Conservation (phyloP, 2,329 filamentous ascomycete genomes). For the Thielaviopsis cerberus region DNA sequence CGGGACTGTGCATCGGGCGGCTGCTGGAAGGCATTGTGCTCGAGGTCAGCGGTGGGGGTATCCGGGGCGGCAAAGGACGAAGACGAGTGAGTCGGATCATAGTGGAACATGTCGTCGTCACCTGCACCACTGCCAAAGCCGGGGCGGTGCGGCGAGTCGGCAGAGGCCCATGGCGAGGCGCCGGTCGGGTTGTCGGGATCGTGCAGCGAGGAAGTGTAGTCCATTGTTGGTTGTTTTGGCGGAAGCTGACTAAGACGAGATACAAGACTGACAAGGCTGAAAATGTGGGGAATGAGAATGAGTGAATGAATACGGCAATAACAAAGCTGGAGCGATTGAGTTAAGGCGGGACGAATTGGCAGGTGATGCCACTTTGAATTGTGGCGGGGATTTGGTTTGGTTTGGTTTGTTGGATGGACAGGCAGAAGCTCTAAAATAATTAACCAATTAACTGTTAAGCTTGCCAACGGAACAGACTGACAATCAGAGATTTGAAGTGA, state of each 20-base stretch:
- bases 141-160: conserved; percentile 26
- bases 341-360: neutral
- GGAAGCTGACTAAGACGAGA: neutral
- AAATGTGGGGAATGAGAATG: neutral
- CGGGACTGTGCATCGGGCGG: neutral
- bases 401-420: no score
- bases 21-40: conserved; percentile 6
- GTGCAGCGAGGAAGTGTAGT: conserved; percentile 37
- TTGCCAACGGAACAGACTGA: no score
- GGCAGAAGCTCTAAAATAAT: neutral
- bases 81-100: neutral
- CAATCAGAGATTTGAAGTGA: no score
- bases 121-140: conserved; percentile 22
- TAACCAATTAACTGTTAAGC: neutral
- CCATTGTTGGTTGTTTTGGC: conserved; percentile 23
- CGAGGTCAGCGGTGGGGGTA: neutral
- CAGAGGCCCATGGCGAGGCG: conserved; percentile 32
- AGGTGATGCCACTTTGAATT: neutral
- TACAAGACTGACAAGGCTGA: neutral
- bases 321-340: neutral
- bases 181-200: conserved; percentile 34
- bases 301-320: neutral
- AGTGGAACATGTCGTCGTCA: conserved; percentile 1
- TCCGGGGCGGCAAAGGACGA: neutral
- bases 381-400: no score